Base-by-base conservation (phyloP, 306 rosid species). In the Morella rubra region DNA sequence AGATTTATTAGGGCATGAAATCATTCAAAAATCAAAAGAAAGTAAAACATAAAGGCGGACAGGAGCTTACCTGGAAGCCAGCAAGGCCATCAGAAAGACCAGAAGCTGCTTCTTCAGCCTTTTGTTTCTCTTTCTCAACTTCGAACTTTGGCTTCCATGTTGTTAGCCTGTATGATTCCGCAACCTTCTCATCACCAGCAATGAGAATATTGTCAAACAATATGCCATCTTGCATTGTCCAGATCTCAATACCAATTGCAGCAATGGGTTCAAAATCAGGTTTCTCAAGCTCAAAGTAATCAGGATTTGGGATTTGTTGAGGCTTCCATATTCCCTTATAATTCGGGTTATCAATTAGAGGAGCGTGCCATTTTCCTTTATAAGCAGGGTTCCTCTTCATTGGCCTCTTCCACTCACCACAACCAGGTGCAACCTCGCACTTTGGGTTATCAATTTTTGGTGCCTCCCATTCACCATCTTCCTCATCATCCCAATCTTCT, bases 401-500 rank as follows among this genome's bases (percentile, higher is more conserved):
- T 80, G 98, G 98, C 86, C 71, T 94, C 88, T 94, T 88, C 91
- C 98, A 94, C 81, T 92, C 96, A 67, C 97, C 98, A 81, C 98
- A 94, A 45, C 98, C 98, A 45, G 98, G 97, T 47, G 93, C 95
- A 20, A 86, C 27, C 83, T 85, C 91, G 79, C 98, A 94, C 82
- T 84, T 90, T 0, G 92, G 97, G 84, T 94, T 94, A 16, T 84
- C 91, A 72, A 88, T 90, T 82, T 87, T 90, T 4, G 99, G 99
- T 44, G 97, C 89, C 76, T 95, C 99, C 96, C 95, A 95, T 76
- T 88, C 93, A 76, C 99, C 97, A 89, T 95, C 99, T 84, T 95
- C 99, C 62, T 95, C 99, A 12, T 95, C 99, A 76, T 95, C 99
- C 99, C 99, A 95, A 58, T 95, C 99, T 73, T 95, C 99, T 11